Percentiles rank a stretch among this genome's conserved stretches.
Conservation (phyloP, 1,284 basidiomycete species). For the Omphalotus olearius region DNA sequence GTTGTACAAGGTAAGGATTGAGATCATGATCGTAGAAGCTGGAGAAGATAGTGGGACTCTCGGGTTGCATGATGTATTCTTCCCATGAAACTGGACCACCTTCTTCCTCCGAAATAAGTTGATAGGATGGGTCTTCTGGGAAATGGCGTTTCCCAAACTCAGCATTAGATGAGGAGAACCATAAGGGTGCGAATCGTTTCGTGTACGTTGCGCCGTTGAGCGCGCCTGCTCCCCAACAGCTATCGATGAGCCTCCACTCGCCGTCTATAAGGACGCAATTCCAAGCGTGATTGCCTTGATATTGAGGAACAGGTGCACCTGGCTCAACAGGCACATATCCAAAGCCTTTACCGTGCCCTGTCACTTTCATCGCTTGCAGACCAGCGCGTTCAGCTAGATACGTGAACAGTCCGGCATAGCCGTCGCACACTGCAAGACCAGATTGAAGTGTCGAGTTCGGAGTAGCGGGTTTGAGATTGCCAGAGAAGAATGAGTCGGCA, state of each 20-base stretch:
- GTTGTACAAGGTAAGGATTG: conserved; percentile 30
- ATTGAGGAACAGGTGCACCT: conserved; percentile 28
- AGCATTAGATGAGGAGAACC: conserved; percentile 34
- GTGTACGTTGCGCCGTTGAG: conserved; percentile 30
- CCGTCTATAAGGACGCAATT: conserved; percentile 38
- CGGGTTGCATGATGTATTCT: conserved; percentile 37
- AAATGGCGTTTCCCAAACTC: conserved; percentile 41
- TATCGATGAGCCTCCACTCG: conserved; percentile 40
- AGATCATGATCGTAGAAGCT: conserved; percentile 34
- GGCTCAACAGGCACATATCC: conserved; percentile 31
- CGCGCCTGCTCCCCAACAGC: conserved; percentile 42
- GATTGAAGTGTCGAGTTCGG: conserved; percentile 32
- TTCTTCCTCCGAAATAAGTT: conserved; percentile 33
- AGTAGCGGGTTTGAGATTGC: conserved; percentile 30
- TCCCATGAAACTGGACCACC: conserved; percentile 36
- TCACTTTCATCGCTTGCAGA: conserved; percentile 33
- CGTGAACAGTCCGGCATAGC: conserved; percentile 39
- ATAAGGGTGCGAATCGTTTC: conserved; percentile 30
- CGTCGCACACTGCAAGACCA: conserved; percentile 43
- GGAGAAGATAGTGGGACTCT: conserved; percentile 29
- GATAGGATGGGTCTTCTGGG: conserved; percentile 36
- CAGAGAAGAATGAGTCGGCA: conserved; percentile 35
- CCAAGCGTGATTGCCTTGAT: conserved; percentile 40
- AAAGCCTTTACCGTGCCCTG: conserved; percentile 42
- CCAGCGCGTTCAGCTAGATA: conserved; percentile 33